Conservation (phyloP, 805 yeast species). For the Candida gorgasii region DNA sequence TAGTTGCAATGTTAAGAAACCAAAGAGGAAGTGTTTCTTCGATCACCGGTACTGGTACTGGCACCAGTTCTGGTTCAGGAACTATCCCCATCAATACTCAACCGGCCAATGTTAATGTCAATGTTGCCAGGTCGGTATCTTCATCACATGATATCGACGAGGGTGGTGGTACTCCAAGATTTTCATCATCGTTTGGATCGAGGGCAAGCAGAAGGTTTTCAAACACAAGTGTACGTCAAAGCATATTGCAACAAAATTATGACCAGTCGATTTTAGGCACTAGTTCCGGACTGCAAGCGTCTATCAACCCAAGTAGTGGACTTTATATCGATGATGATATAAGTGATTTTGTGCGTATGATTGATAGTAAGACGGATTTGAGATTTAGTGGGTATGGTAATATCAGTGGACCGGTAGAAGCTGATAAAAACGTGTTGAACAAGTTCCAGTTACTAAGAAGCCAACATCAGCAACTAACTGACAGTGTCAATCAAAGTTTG, state of each 20-base stretch:
- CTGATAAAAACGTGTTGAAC: constrained; percentile 45
- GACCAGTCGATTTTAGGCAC: constrained; percentile 30
- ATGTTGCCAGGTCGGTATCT: constrained; percentile 38
- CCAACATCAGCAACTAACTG: constrained; percentile 56
- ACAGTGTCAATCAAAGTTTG: constrained; percentile 54
- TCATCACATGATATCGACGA: constrained; percentile 40
- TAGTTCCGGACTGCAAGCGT: constrained; percentile 37
- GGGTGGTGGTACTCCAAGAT: constrained; percentile 52
- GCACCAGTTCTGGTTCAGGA: constrained; percentile 7
- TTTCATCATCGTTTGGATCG: constrained; percentile 74
- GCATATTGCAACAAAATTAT: constrained; percentile 23
- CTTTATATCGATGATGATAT: constrained; percentile 57
- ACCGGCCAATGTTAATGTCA: constrained; percentile 8
- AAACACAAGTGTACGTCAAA: constrained; percentile 32
- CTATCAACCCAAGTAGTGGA: constrained; percentile 41
- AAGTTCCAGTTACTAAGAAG: constrained; percentile 53
- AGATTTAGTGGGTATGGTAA: constrained; percentile 24
- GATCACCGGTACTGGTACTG: constrained; percentile 26
- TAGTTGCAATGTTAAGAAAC: constrained; percentile 53
- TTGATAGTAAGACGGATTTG: constrained; percentile 63
- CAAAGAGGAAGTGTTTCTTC: constrained; percentile 49
- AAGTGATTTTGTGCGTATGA: constrained; percentile 67
- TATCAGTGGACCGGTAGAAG: constrained; percentile 13
- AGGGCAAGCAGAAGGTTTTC: constrained; percentile 53
- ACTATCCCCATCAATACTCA: constrained; percentile 16